A percentile compares a stretch with the other conserved stretches of the same genome.
Evolutionary conservation across 2,329 filamentous ascomycete genomes (phyloP).

Genomic region (Orbilia javanica): DNA sequence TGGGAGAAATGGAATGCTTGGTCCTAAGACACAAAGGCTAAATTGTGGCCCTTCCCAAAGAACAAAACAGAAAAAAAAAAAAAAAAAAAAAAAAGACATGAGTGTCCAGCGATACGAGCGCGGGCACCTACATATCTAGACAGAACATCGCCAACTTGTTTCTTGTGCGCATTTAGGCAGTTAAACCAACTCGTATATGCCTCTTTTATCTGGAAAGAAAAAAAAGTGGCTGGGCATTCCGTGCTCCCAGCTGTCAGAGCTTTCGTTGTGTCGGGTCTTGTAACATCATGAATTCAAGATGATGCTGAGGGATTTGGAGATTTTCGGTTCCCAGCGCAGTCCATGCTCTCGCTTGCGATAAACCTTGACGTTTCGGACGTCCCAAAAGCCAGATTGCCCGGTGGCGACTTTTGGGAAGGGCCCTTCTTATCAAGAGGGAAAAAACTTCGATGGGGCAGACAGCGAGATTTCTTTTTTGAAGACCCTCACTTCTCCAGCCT

Average conservation of each 20-base stretch:
- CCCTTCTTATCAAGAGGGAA: slow-evolving; percentile 56
- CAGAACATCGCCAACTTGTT: slow-evolving; percentile 15
- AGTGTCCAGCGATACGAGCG: slow-evolving; percentile 40
- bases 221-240: slow-evolving; percentile 29
- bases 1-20: slow-evolving; percentile 44
- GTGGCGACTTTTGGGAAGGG: slow-evolving; percentile 50
- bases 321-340: slow-evolving; percentile 56
- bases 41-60: slow-evolving; percentile 44
- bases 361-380: slow-evolving; percentile 59
- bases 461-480: slow-evolving; percentile 37
- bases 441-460: slow-evolving; percentile 28
- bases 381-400: slow-evolving; percentile 59
- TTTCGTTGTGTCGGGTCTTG: slow-evolving; percentile 18
- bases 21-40: slow-evolving; percentile 57
- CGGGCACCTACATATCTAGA: slow-evolving; percentile 19
- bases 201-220: slow-evolving; percentile 24
- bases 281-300: slow-evolving; percentile 51
- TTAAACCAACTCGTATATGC: slow-evolving; percentile 40
- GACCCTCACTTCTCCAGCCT: slow-evolving; percentile 54
- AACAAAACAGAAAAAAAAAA: background rate
- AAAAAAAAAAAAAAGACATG: background rate
- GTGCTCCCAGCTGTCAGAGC: slow-evolving; percentile 34
- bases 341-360: slow-evolving; percentile 59
- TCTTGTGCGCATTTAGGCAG: slow-evolving; percentile 54
- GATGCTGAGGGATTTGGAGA: slow-evolving; percentile 54